A percentile compares a stretch with the other conserved stretches of the same genome.
Evolutionary conservation across 2,329 filamentous ascomycete species (phyloP).

Genomic region (Chaetomium olivaceum): DNA sequence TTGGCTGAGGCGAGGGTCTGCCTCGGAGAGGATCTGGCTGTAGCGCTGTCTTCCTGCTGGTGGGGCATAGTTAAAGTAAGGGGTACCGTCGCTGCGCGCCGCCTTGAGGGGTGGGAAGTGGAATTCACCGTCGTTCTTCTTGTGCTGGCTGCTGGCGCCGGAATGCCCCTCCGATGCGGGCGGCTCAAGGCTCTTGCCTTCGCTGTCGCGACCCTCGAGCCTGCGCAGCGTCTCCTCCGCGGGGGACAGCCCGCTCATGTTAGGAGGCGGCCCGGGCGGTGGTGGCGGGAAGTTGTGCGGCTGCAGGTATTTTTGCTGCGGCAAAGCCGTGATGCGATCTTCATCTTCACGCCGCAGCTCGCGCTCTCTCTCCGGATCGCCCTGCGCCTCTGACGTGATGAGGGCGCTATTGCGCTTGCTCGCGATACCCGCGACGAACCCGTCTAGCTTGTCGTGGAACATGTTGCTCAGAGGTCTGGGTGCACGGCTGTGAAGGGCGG

Average conservation of each 20-base stretch:
- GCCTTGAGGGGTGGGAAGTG: conserved; percentile 58
- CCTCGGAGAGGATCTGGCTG: conserved; percentile 35
- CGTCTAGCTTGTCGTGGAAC: conserved; percentile 84
- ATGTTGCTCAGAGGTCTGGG: conserved; percentile 69
- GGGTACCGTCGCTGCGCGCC: conserved; percentile 47
- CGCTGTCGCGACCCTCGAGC: conserved; percentile 51
- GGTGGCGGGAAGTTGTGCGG: conserved; percentile 48
- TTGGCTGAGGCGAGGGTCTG: conserved; percentile 29
- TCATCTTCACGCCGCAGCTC: conserved; percentile 80
- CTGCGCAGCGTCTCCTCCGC: conserved; percentile 51
- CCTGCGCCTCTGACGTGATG: conserved; percentile 78
- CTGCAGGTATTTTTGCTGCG: conserved; percentile 65
- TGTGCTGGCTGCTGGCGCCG: conserved; percentile 36
- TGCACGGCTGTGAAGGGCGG: conserved; percentile 46
- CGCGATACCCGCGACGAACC: conserved; percentile 82
- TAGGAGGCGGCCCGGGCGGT: conserved; percentile 35
- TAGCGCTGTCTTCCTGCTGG: conserved; percentile 41
- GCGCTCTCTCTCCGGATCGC: conserved; percentile 75
- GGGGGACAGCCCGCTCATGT: conserved; percentile 32
- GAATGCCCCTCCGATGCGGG: conserved; percentile 35
- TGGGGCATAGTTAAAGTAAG: conserved; percentile 62
- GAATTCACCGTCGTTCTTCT: conserved; percentile 47
- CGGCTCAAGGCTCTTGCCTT: conserved; percentile 40
- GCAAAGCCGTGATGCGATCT: conserved; percentile 80
- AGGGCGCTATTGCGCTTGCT: conserved; percentile 83